Evolutionary conservation across 2,329 filamentous ascomycete genomes (phyloP), one percentile per base, ranked within the genome.

Genomic region (Colletotrichum tropicicola): DNA sequence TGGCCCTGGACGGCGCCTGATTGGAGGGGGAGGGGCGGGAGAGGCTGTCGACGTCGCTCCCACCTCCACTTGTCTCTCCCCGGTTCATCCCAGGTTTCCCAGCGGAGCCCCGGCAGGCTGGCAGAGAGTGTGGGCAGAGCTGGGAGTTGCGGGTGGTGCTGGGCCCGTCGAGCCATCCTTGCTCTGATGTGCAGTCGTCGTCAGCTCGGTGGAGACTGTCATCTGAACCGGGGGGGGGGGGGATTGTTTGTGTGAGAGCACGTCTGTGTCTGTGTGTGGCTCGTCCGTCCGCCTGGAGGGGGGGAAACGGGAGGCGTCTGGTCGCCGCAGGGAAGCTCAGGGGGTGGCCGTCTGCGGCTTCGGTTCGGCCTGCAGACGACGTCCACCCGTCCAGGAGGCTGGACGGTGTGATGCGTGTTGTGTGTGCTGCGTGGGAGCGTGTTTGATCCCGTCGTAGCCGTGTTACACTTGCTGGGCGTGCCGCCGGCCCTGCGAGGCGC

Each of bases 141-240:
- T 21, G n/a, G 39, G n/a, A 10, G 39, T 21, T n/a, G 39, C n/a
- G n/a, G n/a, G n/a, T n/a, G n/a, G n/a, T n/a, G n/a, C n/a, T n/a
- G n/a, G n/a, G n/a, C n/a, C n/a, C n/a, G n/a, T n/a, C n/a, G 57
- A 49, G 35, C 19, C 62, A 65, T 65, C 62, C 62, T 62, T 65
- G 62, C 62, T 61, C 44, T 45, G 62, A 64, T 65, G 61, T 61
- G 57, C 62, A 65, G 62, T 65, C 62, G 62, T 65, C 62, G 62
- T 65, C 35, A 65, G 62, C 62, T 65, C 56, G 13, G 58, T 61
- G 57, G 62, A 37, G 62, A 55, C 62, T n/a, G 57, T 55, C 61
- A 61, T 65, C 60, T 59, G 60, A 35, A 59, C 32, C n/a, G n/a
- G n/a, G n/a, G 37, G 59, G 52, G 59, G 30, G 39, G 51, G 19